These are phyloP conservation scores for Leishmania mexicana DNA, from an alignment of 208 protist species.

Conservation along the genomic window DNA sequence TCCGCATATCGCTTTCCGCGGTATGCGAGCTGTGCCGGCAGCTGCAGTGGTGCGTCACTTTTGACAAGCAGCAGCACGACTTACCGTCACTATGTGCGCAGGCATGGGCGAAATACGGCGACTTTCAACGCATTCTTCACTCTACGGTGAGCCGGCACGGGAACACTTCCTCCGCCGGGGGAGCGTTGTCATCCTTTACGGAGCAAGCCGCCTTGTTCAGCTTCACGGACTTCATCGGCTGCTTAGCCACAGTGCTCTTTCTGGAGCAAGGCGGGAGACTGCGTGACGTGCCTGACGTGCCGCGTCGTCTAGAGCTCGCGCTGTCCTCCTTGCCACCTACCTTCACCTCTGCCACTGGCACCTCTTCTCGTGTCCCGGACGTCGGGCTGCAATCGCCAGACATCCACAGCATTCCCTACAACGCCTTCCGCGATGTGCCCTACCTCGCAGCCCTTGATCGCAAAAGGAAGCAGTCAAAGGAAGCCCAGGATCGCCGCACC, in stretches of 20 bases:
- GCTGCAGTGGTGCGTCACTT: slow-evolving; percentile 22
- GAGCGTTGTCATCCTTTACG: not conserved
- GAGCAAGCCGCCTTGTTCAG: slow-evolving; percentile 5
- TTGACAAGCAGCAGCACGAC: not conserved
- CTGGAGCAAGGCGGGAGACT: slow-evolving; percentile 5
- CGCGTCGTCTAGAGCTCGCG: slow-evolving; percentile 27
- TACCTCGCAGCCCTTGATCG: slow-evolving; percentile 24
- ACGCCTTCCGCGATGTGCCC: slow-evolving; percentile 29
- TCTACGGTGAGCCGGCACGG: not conserved
- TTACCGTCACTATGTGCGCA: slow-evolving; percentile 14
- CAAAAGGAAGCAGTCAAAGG: slow-evolving; percentile 15
- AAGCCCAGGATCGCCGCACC: slow-evolving; percentile 11
- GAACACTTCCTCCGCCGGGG: not conserved
- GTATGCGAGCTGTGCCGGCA: slow-evolving; percentile 22
- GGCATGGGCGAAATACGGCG: slow-evolving; percentile 16
- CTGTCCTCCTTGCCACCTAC: slow-evolving; percentile 1
- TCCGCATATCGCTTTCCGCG: not conserved
- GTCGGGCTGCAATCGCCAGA: not conserved
- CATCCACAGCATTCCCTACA: slow-evolving; percentile 22
- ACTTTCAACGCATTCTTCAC: slow-evolving; percentile 18
- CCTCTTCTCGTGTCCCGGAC: not conserved
- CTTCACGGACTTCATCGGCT: slow-evolving; percentile 23
- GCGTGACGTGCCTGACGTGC: slow-evolving; percentile 28
- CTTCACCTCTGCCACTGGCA: not conserved
- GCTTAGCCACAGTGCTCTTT: slow-evolving; percentile 24